Conservation (phyloP, 495 filamentous ascomycete species). For the Cercophora newfieldiana region DNA sequence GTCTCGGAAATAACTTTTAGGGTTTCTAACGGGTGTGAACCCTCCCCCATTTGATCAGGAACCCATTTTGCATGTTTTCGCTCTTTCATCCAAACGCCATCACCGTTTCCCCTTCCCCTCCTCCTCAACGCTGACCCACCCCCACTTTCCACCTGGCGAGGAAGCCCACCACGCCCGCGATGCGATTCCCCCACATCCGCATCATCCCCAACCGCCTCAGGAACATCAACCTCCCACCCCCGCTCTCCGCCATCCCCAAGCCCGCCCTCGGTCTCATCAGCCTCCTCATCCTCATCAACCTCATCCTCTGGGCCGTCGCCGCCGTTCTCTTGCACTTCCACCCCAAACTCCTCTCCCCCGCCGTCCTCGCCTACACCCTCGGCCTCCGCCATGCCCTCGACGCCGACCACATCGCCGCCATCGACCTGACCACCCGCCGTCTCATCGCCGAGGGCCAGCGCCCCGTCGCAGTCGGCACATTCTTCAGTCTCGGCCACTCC, state of each 20-base stretch:
- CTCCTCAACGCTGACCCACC: not conserved
- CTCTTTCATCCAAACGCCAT: not conserved
- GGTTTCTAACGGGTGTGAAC: not conserved
- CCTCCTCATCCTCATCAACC: constrained; percentile 64
- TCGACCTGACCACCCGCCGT: constrained; percentile 91
- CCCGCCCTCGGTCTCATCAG: constrained; percentile 67
- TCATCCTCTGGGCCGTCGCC: constrained; percentile 68
- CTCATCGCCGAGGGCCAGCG: constrained; percentile 84
- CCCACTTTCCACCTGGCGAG: not conserved
- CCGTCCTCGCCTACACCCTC: constrained; percentile 81
- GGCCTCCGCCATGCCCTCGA: constrained; percentile 93
- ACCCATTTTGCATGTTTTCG: not conserved
- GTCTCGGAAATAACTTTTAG: not conserved
- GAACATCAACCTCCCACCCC: constrained; percentile 24
- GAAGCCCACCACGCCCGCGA: not conserved
- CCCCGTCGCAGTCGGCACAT: constrained; percentile 93
- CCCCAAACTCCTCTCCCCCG: constrained; percentile 68
- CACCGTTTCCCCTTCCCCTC: not conserved
- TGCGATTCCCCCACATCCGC: constrained; percentile 12
- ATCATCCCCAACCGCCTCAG: constrained; percentile 16
- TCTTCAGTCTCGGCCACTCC: constrained; percentile 90
- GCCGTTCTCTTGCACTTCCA: constrained; percentile 63
- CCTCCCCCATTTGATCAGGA: not conserved
- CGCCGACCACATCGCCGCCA: constrained; percentile 94
- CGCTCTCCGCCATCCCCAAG: constrained; percentile 54